phyloP scores from a whole-genome alignment of 2,329 filamentous ascomycete genomes.

The Ophiostoma pallidulum region DNA sequence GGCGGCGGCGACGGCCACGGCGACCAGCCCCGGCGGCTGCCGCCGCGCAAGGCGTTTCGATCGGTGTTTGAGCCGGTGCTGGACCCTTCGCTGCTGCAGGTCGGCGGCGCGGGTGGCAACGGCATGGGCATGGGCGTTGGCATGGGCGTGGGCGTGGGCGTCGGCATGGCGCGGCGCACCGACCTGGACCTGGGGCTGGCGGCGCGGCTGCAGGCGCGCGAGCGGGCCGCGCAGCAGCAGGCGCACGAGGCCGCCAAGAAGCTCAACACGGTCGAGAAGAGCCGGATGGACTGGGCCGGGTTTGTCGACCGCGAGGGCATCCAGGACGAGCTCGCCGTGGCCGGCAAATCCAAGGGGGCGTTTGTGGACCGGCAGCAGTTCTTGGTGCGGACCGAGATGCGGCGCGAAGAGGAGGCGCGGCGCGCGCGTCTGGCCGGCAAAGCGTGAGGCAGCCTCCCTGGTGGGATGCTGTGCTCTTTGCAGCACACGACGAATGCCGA shows the following conservation, averaged over 20 bases:
- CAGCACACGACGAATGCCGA: too few relatives aligned
- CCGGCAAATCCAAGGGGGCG: constrained; percentile 55
- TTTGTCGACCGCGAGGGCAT: constrained; percentile 64
- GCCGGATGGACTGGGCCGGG: constrained; percentile 63
- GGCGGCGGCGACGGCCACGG: constrained; percentile 20
- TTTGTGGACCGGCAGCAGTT: constrained; percentile 56
- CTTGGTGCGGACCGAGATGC: constrained; percentile 53
- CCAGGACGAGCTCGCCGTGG: constrained; percentile 56
- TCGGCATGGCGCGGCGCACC: constrained; percentile 29
- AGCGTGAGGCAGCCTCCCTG: constrained; percentile 17
- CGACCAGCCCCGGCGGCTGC: constrained; percentile 31
- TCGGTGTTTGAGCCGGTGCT: constrained; percentile 53
- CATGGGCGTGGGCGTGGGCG: too few relatives aligned
- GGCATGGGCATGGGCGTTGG: too few relatives aligned
- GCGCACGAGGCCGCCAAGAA: constrained; percentile 46
- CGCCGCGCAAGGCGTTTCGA: constrained; percentile 47
- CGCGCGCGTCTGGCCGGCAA: constrained; percentile 39
- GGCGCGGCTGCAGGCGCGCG: constrained; percentile 37
- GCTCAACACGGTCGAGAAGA: constrained; percentile 63
- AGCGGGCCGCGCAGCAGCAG: constrained; percentile 17
- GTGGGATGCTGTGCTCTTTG: too few relatives aligned
- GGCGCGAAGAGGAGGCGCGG: constrained; percentile 51
- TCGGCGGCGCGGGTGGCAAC: too few relatives aligned
- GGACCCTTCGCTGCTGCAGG: constrained; percentile 38
- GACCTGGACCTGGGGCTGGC: constrained; percentile 51